Evolutionary conservation across 306 rosid species (phyloP), one percentile per base, ranked within the genome.

Genomic region (Medicago ruthenica): DNA sequence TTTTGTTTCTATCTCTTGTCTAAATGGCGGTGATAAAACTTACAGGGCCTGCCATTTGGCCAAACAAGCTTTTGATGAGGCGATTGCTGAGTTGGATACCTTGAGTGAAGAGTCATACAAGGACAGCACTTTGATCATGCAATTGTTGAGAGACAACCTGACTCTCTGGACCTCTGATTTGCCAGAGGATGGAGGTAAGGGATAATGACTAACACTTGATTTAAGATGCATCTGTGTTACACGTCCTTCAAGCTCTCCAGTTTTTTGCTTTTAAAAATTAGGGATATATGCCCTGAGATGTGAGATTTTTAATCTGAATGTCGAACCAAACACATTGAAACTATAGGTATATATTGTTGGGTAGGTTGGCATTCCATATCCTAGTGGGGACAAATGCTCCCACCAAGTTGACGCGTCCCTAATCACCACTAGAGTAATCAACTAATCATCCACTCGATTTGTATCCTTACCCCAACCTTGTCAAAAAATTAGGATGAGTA

Each of bases 161-260:
- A 94, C 98, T 65, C 97, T 94, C 72, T 94, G 98, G 98, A 94
- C 97, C 88, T 94, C 98, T 7, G 98, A 94, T 85, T 94, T 94
- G 83, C 98, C 98, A 39, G 98, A 94, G 87, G 97, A 94, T 82
- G 98, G 98, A 88, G 98, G 98, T 94, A 91, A 22, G 22, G 34
- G 36, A 57, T 60, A 60, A 75, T 61, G 57, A 57, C 20, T 13
- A 37, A 70, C 6, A 64, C 40, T 37, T 76, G 36, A 75, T 73
- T 4, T 78, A 36, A 40, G 7, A 67, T 71, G 53, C 59, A 27
- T 70, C 70, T 53, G 64, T 27, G 31, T 27, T 27, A 4, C 4
- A 27, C 31, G 7, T 34, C 37, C 1, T 34, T 34, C 37, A 34
- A 34, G 37, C 37, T 34, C 37, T 34, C 37, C 37, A 34, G 37